Percentiles rank a stretch among this genome's conserved stretches.
Conservation (phyloP, 1,284 basidiomycete genomes). For the Marasmius oreades region DNA sequence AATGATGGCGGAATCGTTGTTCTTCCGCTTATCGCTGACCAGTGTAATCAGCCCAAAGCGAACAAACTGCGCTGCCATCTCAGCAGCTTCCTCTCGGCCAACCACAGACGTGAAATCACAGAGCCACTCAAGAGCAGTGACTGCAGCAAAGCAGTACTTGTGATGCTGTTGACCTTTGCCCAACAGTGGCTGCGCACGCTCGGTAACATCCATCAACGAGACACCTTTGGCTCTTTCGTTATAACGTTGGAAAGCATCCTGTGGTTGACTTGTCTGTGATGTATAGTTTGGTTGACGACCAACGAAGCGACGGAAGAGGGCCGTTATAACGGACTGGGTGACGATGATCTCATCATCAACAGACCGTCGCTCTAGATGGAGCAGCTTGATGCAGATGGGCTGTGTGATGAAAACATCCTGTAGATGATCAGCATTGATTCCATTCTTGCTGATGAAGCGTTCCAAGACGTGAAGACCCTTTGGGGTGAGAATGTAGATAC, state of each 20-base stretch:
- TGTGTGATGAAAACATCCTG: conserved; percentile 88
- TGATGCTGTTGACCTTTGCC: conserved; percentile 48
- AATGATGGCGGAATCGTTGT: conserved; percentile 85
- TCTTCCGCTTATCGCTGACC: conserved; percentile 85
- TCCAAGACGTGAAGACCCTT: conserved; percentile 99
- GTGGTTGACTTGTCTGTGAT: conserved; percentile 39
- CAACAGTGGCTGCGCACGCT: conserved; percentile 51
- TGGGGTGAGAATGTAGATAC: conserved; percentile 93
- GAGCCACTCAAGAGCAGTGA: conserved; percentile 92
- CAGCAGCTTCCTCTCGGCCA: conserved; percentile 94
- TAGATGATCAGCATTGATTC: conserved; percentile 92
- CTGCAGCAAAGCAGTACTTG: conserved; percentile 85
- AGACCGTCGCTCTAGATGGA: conserved; percentile 91
- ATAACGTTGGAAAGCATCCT: conserved; percentile 73
- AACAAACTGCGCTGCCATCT: conserved; percentile 97
- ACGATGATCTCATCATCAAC: conserved; percentile 98
- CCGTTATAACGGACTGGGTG: conserved; percentile 89
- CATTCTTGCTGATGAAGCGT: conserved; percentile 99
- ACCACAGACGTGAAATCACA: conserved; percentile 97
- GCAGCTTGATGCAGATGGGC: conserved; percentile 96
- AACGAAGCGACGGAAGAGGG: conserved; percentile 92
- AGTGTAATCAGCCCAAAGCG: conserved; percentile 88
- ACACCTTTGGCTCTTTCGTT: conserved; percentile 78
- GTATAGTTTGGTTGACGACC: conserved; percentile 83
- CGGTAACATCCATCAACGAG: conserved; percentile 64